A percentile compares a stretch with the other conserved stretches of the same genome.
Evolutionary conservation across 2,329 filamentous ascomycete species (phyloP).

Genomic region (Neonectria neomacrospora): DNA sequence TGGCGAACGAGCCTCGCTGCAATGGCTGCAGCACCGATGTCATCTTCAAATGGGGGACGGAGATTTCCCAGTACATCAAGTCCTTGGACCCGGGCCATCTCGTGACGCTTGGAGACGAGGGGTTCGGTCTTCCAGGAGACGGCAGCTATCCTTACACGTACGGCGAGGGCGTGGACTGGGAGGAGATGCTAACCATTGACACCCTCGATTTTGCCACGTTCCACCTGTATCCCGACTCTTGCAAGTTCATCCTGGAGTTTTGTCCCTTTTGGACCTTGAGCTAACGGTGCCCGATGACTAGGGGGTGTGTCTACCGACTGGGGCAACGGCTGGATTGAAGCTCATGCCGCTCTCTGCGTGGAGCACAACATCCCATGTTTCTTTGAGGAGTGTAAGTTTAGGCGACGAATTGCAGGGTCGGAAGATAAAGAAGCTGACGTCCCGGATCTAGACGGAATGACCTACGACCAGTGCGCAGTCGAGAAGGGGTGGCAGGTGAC

Average conservation of each 20-base stretch:
- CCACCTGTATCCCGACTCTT: constrained; percentile 47
- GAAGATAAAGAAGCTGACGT: constrained; percentile 1
- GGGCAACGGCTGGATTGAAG: constrained; percentile 35
- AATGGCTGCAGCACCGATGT: constrained; percentile 26
- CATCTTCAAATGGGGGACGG: constrained; percentile 65
- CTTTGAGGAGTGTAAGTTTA: constrained; percentile 48
- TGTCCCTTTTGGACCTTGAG: neutral
- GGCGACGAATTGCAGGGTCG: neutral
- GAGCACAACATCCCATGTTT: constrained; percentile 47
- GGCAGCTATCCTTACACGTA: constrained; percentile 63
- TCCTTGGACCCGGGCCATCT: constrained; percentile 70
- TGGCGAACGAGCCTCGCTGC: constrained; percentile 60
- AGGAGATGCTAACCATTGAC: constrained; percentile 60
- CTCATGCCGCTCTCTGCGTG: constrained; percentile 44
- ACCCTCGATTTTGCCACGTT: constrained; percentile 61
- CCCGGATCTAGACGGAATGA: constrained; percentile 37
- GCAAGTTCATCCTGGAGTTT: constrained; percentile 31
- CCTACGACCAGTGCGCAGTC: constrained; percentile 45
- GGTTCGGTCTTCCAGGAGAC: constrained; percentile 60
- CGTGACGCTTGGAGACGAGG: constrained; percentile 69
- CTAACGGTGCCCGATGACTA: neutral
- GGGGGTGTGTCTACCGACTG: constrained; percentile 31
- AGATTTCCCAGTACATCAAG: constrained; percentile 68
- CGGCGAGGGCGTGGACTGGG: constrained; percentile 63
- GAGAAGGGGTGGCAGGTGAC: constrained; percentile 62